Conservation (phyloP, 768 basidiomycete genomes). For the Ramaria rubella region DNA sequence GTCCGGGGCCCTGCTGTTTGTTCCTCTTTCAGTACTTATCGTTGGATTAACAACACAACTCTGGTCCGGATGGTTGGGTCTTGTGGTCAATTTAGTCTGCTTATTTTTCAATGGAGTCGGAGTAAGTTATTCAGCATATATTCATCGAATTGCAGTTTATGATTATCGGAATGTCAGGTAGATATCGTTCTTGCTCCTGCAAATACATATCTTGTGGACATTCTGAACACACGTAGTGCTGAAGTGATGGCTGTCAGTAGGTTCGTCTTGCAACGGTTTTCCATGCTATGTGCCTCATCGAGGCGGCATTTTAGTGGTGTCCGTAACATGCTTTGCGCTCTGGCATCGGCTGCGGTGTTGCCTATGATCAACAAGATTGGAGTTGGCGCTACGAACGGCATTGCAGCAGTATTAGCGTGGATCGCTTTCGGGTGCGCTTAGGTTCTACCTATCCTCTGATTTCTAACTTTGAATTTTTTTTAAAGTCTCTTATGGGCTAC, state of each 20-base stretch:
- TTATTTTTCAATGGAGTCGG: constrained; percentile 62
- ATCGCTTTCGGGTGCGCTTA: constrained; percentile 46
- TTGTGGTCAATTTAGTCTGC: constrained; percentile 45
- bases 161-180: constrained; percentile 31
- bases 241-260: constrained; percentile 51
- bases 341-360: constrained; percentile 40
- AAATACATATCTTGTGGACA: constrained; percentile 52
- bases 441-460: not conserved
- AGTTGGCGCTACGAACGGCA: constrained; percentile 41
- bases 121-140: constrained; percentile 29
- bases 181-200: constrained; percentile 50
- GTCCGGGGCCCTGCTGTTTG: constrained; percentile 39
- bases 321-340: constrained; percentile 38
- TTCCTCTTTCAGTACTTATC: constrained; percentile 45
- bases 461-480: not conserved
- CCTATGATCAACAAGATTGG: constrained; percentile 51
- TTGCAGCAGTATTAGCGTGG: constrained; percentile 42
- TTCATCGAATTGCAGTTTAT: not conserved
- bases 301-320: constrained; percentile 34
- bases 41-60: constrained; percentile 48
- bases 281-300: not conserved
- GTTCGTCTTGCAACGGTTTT: constrained; percentile 24
- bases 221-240: constrained; percentile 53
- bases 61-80: constrained; percentile 42
- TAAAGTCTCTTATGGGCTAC: constrained; percentile 4